Conservation (phyloP, 1,139 yeast species). For the Geotrichum cucujoidarum region DNA sequence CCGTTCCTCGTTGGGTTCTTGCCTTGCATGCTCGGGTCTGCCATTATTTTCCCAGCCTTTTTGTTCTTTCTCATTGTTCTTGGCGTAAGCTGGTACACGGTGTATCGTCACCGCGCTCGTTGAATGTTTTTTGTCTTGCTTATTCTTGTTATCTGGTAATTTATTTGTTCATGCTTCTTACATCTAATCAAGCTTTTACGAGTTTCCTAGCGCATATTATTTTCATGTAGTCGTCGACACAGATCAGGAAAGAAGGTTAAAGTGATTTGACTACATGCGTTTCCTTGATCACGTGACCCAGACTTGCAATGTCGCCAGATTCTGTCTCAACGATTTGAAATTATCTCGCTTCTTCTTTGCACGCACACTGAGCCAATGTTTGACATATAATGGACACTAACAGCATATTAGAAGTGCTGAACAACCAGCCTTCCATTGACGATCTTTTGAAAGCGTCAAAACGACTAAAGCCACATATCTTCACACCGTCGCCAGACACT, state of each 20-base stretch:
- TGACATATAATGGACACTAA: conserved; percentile 1
- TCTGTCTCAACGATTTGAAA: too few species aligned
- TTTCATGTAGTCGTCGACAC: too few species aligned
- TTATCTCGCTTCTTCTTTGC: too few species aligned
- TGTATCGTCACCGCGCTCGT: not conserved
- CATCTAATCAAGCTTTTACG: too few species aligned
- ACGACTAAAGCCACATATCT: conserved; percentile 4
- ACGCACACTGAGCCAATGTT: too few species aligned
- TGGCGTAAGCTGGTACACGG: conserved; percentile 5
- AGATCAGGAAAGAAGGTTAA: too few species aligned
- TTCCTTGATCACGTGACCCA: not conserved
- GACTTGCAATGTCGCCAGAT: too few species aligned
- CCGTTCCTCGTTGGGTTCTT: conserved; percentile 55
- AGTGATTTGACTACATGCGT: too few species aligned
- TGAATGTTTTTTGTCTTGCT: not conserved
- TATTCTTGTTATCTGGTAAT: not conserved
- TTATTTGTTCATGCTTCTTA: not conserved
- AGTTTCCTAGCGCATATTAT: too few species aligned
- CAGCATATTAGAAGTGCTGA: not conserved
- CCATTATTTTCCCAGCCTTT: conserved; percentile 21
- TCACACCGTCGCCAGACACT: not conserved
- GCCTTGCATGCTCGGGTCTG: conserved; percentile 30
- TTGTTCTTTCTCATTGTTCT: conserved; percentile 21
- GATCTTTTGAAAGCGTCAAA: not conserved
- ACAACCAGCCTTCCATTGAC: conserved; percentile 2